These are phyloP conservation scores for Phytophthora sojae DNA, from an alignment of 352 stramenopile species.

Conservation along the genomic window DNA sequence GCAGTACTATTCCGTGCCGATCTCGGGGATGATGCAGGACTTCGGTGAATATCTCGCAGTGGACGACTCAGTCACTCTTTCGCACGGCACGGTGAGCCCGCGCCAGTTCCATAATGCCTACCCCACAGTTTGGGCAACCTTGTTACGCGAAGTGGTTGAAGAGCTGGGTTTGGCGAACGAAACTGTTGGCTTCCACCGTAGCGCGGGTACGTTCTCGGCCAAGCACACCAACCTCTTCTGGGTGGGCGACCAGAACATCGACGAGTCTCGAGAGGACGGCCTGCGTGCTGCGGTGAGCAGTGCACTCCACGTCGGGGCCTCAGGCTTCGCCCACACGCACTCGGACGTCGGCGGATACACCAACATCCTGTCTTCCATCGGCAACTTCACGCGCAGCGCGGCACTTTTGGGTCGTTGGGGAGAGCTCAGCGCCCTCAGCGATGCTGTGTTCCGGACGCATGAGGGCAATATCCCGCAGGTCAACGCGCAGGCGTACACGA, in stretches of 20 bases:
- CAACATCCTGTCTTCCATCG: slow-evolving; percentile 29
- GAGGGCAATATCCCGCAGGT: slow-evolving; percentile 39
- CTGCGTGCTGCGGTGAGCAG: slow-evolving; percentile 35
- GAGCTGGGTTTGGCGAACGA: slow-evolving; percentile 35
- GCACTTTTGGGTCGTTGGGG: slow-evolving; percentile 34
- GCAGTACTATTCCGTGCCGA: slow-evolving; percentile 38
- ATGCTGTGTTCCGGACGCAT: slow-evolving; percentile 34
- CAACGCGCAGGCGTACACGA: slow-evolving; percentile 38
- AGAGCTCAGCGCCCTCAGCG: slow-evolving; percentile 35
- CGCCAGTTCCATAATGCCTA: slow-evolving; percentile 38
- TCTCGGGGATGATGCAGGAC: slow-evolving; percentile 42
- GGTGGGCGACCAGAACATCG: slow-evolving; percentile 40
- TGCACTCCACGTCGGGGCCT: slow-evolving; percentile 29
- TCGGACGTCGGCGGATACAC: slow-evolving; percentile 39
- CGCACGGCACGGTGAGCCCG: slow-evolving; percentile 20
- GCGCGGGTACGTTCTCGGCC: slow-evolving; percentile 31
- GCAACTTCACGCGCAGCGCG: slow-evolving; percentile 35
- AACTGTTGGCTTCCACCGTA: slow-evolving; percentile 38
- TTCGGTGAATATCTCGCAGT: slow-evolving; percentile 37
- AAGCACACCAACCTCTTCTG: slow-evolving; percentile 40
- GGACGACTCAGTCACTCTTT: slow-evolving; percentile 29
- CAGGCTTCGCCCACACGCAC: slow-evolving; percentile 33
- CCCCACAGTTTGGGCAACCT: slow-evolving; percentile 30
- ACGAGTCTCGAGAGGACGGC: slow-evolving; percentile 31
- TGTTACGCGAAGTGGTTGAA: slow-evolving; percentile 28